Base-by-base conservation (phyloP, 768 basidiomycete species). In the Leccinum broughii region DNA sequence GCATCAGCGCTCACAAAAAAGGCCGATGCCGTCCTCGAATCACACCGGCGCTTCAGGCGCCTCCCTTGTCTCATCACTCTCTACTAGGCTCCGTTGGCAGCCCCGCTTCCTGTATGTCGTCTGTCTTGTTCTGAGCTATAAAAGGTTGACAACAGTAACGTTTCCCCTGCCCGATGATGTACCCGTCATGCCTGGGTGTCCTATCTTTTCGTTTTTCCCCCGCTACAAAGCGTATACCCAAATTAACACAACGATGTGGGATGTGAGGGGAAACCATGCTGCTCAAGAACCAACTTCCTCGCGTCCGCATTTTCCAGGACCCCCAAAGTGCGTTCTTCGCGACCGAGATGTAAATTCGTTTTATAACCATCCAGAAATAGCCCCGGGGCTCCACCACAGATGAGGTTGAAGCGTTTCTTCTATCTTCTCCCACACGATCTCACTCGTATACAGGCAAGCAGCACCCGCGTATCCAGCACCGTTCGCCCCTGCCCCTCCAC, bases 191-290 rank as follows among this genome's bases (percentile, higher is more conserved):
- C 61, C 74, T 56, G 63, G 72, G 60, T 74, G 72, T 60, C 70
- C 74, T 20, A 15, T 67, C 49, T 58, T 75, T 30, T 65, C 71
- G 3, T 70, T 59, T 55, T 75, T 74, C 51, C 74, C 72, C 11
- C 74, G 70, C 64, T 72, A 74, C 5, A 75, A 66, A 49, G 61
- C 72, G 49, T 75, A 75, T 26, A 75, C 68, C 6, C 69, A 75
- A 46, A 59, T 74, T n/a, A 72, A 74, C 30, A 24, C 70, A 22
- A 62, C 54, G 65, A 66, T 55, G 72, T 75, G 70, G 72, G 74
- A 74, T 32, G 3, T 62, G 54, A 64, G 66, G 5, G 72, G 64
- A 2, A 62, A 65, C 22, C 9, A 61, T 35, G 41, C 56, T 35
- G 46, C 54, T 11, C 63, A 65, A 56, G 63, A 68, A 41, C 60